Percentiles rank a stretch among this genome's conserved stretches.
phyloP scores from a whole-genome alignment of 2,329 filamentous ascomycete genomes.

The Exophiala calicioides region DNA sequence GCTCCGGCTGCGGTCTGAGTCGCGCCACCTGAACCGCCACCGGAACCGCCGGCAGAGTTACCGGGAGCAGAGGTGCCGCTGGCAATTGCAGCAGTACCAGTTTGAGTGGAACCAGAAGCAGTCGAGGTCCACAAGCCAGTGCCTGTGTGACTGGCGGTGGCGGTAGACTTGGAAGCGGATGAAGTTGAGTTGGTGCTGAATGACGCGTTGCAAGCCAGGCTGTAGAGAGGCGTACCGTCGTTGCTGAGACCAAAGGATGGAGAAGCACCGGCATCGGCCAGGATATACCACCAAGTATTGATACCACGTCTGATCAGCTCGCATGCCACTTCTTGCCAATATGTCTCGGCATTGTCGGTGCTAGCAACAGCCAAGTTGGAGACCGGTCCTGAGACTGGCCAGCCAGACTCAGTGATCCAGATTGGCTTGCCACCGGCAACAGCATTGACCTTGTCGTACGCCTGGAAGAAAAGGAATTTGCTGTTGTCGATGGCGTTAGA shows the following conservation, averaged over 20 bases:
- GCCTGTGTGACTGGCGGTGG: neutral
- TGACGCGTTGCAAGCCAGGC: constrained; percentile 38
- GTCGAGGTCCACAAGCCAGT: neutral
- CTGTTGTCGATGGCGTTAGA: constrained; percentile 53
- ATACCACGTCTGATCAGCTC: constrained; percentile 56
- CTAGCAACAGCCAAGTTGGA: constrained; percentile 59
- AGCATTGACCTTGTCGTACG: constrained; percentile 38
- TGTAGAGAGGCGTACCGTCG: constrained; percentile 39
- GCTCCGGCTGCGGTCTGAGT: neutral
- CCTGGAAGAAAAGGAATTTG: constrained; percentile 54
- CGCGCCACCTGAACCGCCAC: neutral
- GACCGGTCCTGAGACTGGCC: constrained; percentile 58
- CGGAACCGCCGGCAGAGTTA: constrained; percentile 1
- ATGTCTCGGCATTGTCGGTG: constrained; percentile 61
- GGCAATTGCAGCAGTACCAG: neutral
- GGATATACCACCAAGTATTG: constrained; percentile 48
- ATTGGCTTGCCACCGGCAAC: constrained; percentile 56
- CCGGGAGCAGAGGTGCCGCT: constrained; percentile 5
- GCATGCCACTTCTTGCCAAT: constrained; percentile 66
- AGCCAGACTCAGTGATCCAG: constrained; percentile 68
- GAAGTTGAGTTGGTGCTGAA: constrained; percentile 16
- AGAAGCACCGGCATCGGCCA: constrained; percentile 38
- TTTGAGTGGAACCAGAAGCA: neutral
- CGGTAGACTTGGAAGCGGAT: constrained; percentile 5
- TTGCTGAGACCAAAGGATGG: constrained; percentile 43